Percentiles rank a stretch among this genome's conserved stretches.
Conservation (phyloP, 2,329 filamentous ascomycete genomes). For the Cladosporium sphaerospermum region DNA sequence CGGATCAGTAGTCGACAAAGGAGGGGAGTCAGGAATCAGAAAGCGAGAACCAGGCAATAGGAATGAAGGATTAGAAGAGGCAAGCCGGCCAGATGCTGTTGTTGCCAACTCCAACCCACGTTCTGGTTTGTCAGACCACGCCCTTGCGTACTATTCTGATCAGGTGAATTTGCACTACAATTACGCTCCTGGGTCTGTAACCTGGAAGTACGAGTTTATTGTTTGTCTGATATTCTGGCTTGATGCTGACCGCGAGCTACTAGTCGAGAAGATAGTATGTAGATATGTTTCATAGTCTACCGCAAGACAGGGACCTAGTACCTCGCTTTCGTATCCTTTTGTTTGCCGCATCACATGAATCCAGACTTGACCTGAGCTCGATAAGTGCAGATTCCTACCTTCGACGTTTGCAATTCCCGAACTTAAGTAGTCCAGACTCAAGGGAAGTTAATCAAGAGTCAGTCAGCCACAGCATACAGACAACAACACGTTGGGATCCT, state of each 20-base stretch:
- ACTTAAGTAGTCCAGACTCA: neutral
- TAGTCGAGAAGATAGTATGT: neutral
- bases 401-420: neutral
- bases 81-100: neutral
- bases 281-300: neutral
- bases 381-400: neutral
- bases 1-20: neutral
- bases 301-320: neutral
- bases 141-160: neutral
- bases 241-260: neutral
- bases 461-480: conserved; percentile 36
- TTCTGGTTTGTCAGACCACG: neutral
- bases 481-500: conserved; percentile 35
- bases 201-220: neutral
- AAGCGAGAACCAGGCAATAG: neutral
- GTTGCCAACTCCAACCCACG: neutral
- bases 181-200: neutral
- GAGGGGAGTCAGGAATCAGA: neutral
- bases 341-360: neutral
- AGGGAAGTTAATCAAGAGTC: neutral
- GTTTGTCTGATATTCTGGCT: neutral
- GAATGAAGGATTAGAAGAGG: neutral
- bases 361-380: neutral
- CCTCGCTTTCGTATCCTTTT: neutral
- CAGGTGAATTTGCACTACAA: neutral